Evolutionary conservation across 1,139 yeast genomes (phyloP), one percentile per base, ranked within the genome.

Genomic region (Protomyces inouyei): DNA sequence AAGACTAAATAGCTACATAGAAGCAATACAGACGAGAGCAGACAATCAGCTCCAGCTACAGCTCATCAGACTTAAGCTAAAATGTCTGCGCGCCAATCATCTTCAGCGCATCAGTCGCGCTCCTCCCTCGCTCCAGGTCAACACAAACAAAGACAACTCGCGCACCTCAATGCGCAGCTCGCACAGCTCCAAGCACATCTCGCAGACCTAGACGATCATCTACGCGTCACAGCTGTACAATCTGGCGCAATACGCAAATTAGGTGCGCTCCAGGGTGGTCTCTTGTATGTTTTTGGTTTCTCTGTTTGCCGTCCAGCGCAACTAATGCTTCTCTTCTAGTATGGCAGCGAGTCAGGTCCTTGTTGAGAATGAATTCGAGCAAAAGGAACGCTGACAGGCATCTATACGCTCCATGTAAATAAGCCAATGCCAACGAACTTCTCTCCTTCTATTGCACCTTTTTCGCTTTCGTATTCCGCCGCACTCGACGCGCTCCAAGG

Each of bases 321-420:
- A 64, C 60, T 14, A 35, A 43, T 40, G 48, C 48, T 38, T n/a
- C 12, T 45, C 36, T 8, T 35, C 16, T 52, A 76, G 78, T 70
- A 83, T 84, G 86, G 86, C 87, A 3, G 80, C 85, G 70, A 85
- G 83, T 70, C 78, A 80, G 52, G 85, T 83, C n/a, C 83, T 83
- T 72, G 87, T 64, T 12, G 67, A 65, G 37, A n/a, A 65, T 18
- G 48, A 43, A 10, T 43, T 43, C 10, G 48, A 43, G 23, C 23
- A n/a, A 12, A 43, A 43, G 16, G 48, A 43, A 6, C 25, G 48
- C 48, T n/a, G 18, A 21, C 43, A 16, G 18, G 5, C 8, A 3
- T 8, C 43, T 10, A 14, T 21, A 14, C n/a, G 3, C 4, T 38
- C 48, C 48, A 16, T 43, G 48, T 43, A n/a, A 16, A 43, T 43